phyloP scores from a whole-genome alignment of 108 stramenopile genomes.

The Conticribra weissflogii region DNA sequence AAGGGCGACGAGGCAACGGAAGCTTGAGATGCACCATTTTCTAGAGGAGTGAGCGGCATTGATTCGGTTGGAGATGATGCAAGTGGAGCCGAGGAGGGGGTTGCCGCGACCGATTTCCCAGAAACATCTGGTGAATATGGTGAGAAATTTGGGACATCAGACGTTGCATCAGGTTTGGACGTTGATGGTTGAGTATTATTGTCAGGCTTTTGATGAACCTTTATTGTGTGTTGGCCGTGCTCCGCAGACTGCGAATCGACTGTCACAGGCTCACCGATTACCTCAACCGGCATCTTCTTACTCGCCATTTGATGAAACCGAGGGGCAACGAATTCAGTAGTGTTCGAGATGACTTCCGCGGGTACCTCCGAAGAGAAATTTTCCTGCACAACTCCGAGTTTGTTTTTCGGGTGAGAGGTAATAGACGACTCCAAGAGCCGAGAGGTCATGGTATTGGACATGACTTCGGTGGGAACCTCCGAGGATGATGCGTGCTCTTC shows the following conservation, averaged over 20 bases:
- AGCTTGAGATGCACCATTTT: too few relatives aligned
- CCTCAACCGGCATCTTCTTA: conserved; percentile 13
- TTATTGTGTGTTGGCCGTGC: too few relatives aligned
- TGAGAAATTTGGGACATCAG: neutral
- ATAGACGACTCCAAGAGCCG: neutral
- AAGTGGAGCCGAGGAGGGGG: neutral
- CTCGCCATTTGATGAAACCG: conserved; percentile 11
- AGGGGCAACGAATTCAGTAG: conserved; percentile 10
- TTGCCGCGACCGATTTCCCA: neutral
- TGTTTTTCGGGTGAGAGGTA: neutral
- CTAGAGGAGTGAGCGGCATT: neutral
- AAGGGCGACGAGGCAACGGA: neutral
- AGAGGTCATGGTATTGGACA: neutral
- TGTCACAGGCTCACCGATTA: too few relatives aligned
- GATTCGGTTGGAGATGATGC: neutral
- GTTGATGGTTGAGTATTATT: neutral
- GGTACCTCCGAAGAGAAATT: conserved; percentile 5
- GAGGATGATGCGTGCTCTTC: neutral
- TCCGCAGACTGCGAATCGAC: too few relatives aligned
- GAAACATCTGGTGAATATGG: neutral
- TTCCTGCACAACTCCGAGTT: neutral
- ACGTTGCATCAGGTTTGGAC: neutral
- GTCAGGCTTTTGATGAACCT: neutral
- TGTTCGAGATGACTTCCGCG: conserved; percentile 24
- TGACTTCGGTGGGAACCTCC: neutral